Evolutionary conservation across 169 alveolate genomes (phyloP).

Genomic region (Plasmodium knowlesi): DNA sequence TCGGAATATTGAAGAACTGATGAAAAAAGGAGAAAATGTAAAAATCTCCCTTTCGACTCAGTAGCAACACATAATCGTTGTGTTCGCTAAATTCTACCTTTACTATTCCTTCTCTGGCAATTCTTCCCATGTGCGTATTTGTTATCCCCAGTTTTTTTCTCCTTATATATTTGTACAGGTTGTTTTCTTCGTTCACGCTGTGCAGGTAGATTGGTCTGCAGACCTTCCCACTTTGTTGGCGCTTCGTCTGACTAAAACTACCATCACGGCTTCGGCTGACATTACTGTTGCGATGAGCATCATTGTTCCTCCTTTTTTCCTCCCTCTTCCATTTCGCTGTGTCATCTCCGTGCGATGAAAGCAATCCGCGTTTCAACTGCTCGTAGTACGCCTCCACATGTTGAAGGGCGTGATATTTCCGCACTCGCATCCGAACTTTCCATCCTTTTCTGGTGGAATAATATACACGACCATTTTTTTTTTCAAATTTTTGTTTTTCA

Average conservation of each 20-base stretch:
- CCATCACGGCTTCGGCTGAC: not conserved
- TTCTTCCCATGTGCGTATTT: constrained; percentile 16
- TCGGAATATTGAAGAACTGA: constrained; percentile 45
- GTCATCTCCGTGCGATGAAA: not conserved
- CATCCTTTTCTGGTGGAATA: constrained; percentile 12
- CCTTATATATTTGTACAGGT: constrained; percentile 24
- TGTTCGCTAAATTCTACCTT: constrained; percentile 53
- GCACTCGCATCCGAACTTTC: not conserved
- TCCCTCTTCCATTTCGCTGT: not conserved
- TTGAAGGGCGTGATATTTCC: constrained; percentile 1
- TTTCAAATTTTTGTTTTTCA: not conserved
- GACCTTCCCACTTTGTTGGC: not conserved
- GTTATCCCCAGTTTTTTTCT: constrained; percentile 16
- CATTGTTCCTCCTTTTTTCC: not conserved
- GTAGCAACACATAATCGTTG: constrained; percentile 60
- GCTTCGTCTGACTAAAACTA: not conserved
- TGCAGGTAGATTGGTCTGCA: constrained; percentile 23
- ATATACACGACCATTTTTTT: not conserved
- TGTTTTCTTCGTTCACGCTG: constrained; percentile 33
- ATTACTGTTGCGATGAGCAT: not conserved
- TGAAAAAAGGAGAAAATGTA: constrained; percentile 73
- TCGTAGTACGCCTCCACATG: not conserved
- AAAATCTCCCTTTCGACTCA: constrained; percentile 21
- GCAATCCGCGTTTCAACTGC: not conserved
- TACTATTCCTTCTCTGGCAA: constrained; percentile 42